These are phyloP conservation scores for Apiospora marii DNA, from an alignment of 2,329 filamentous ascomycete species.

Conservation along the genomic window DNA sequence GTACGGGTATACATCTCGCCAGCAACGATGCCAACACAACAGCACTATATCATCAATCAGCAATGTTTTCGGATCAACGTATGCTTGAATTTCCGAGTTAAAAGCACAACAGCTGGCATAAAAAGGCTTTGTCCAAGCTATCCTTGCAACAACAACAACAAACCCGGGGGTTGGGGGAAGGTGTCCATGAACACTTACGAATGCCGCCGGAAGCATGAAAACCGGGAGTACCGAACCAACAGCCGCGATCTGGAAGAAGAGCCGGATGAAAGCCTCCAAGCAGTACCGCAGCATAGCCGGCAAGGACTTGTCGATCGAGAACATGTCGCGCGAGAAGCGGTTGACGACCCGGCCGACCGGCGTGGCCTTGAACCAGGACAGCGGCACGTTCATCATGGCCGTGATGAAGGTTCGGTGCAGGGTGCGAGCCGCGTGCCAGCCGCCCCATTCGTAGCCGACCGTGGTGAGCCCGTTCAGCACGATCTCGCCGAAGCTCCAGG, in stretches of 20 bases:
- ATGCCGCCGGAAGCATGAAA: slow-evolving; percentile 51
- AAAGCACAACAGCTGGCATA: neutral
- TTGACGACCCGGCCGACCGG: slow-evolving; percentile 62
- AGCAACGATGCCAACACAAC: slow-evolving; percentile 46
- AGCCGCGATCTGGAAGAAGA: slow-evolving; percentile 47
- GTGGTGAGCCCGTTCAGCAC: slow-evolving; percentile 52
- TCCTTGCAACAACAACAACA: neutral
- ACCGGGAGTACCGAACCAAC: slow-evolving; percentile 53
- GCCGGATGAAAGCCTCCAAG: slow-evolving; percentile 47
- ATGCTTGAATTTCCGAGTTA: neutral
- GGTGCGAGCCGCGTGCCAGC: slow-evolving; percentile 62
- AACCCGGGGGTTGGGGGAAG: no score
- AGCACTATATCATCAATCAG: slow-evolving; percentile 35
- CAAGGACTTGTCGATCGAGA: slow-evolving; percentile 60
- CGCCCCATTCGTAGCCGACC: slow-evolving; percentile 60
- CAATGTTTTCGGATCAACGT: neutral
- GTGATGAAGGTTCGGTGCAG: slow-evolving; percentile 62
- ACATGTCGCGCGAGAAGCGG: slow-evolving; percentile 64
- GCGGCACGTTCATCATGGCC: slow-evolving; percentile 60
- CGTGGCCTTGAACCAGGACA: slow-evolving; percentile 64
- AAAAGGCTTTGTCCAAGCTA: neutral
- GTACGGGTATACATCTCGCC: slow-evolving; percentile 56
- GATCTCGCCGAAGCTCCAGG: slow-evolving; percentile 52
- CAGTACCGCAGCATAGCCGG: slow-evolving; percentile 53
- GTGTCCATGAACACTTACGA: slow-evolving; percentile 27